These are phyloP conservation scores for Trichoderma harzianum DNA, from an alignment of 2,329 filamentous ascomycete genomes.

Conservation along the genomic window DNA sequence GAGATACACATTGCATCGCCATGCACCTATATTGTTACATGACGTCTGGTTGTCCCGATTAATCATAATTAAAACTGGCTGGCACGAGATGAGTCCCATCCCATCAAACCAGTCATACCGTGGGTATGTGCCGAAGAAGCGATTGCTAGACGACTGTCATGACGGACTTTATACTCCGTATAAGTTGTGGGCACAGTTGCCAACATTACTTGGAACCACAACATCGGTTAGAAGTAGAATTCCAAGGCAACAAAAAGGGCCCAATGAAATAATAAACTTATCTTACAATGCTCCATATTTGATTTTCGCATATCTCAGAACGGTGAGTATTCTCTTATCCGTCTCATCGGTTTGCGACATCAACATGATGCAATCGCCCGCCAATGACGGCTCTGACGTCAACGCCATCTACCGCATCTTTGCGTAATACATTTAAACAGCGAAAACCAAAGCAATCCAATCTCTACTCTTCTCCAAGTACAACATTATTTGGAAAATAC, in stretches of 20 bases:
- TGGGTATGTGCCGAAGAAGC: background rate
- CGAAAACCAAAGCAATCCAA: background rate
- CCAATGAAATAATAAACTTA: background rate
- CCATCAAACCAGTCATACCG: background rate
- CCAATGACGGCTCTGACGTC: constrained; percentile 16
- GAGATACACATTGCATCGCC: background rate
- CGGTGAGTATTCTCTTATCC: background rate
- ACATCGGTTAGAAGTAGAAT: background rate
- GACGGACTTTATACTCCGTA: background rate
- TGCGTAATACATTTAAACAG: background rate
- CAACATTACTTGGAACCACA: background rate
- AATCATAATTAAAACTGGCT: background rate
- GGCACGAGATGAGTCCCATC: background rate
- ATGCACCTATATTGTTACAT: background rate
- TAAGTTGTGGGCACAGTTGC: background rate
- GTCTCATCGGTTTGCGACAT: constrained; percentile 12
- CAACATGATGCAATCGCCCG: constrained; percentile 19
- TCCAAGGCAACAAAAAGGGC: background rate
- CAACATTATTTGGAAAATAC: background rate
- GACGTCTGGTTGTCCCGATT: background rate
- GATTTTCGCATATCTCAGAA: background rate
- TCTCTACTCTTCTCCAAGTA: background rate
- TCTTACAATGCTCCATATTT: background rate
- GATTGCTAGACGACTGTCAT: background rate
- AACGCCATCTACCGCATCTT: background rate